Evolutionary conservation across 768 basidiomycete species (phyloP), one percentile per base, ranked within the genome.

Genomic region (Mycena crocata): DNA sequence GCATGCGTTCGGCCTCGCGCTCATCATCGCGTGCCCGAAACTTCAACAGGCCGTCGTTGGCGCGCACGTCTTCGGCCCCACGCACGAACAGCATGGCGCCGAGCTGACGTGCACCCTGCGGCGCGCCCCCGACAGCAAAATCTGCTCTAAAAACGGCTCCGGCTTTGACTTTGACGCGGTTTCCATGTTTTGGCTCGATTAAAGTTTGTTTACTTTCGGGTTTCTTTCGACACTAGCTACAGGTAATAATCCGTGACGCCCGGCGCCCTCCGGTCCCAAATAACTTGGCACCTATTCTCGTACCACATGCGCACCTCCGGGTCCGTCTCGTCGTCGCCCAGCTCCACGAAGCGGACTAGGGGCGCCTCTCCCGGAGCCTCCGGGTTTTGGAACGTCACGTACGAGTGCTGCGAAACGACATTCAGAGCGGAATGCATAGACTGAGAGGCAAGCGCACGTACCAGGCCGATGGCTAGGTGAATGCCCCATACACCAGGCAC

Each of bases 401-500:
- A 67, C 21, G 66, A 71, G 67, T 71, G 58, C 52, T 63, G 65
- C n/a, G n/a, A n/a, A n/a, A 64, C 76, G 70, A 21, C 61, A 42
- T 6, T 37, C 65, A 54, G n/a, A 75, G 77, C 17, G n/a, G 7
- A 21, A 1, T 15, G 9, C 19, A 17, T 9, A 42, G 6, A 15
- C 14, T 19, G 74, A 70, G 31, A 6, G 40, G 6, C 10, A 42
- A 19, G n/a, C n/a, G 6, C 5, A 52, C 49, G 76, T 24, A 75
- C 79, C 75, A 85, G 49, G 8, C 84, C 84, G 49, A 85, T 77
- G 1, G 82, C 76, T 14, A 85, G 71, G 71, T 83, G 84, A 72
- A 85, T 85, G 24, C 74, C 80, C 0, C 78, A 77, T 4, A 65
- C 49, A 14, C 72, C 67, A 3, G 83, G 80, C 6, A 19, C 58